Conservation (phyloP, 805 yeast genomes). For the Jamesozyma lodderae region DNA sequence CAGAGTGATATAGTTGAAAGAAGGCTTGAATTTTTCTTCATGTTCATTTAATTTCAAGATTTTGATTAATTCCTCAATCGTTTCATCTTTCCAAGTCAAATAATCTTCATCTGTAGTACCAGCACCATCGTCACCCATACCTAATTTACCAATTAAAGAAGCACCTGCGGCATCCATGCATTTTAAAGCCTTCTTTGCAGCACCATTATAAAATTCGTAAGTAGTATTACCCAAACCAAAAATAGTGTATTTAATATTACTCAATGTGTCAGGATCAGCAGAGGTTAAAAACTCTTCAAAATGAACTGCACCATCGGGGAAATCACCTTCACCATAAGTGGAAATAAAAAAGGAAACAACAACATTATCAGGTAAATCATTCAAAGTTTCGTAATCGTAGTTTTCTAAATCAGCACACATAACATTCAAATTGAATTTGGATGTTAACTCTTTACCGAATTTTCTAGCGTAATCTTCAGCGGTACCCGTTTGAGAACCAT, state of each 20-base stretch:
- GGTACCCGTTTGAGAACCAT: conserved; percentile 96
- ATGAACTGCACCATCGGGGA: conserved; percentile 86
- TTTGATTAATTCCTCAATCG: conserved; percentile 57
- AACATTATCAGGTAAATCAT: conserved; percentile 48
- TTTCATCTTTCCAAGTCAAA: conserved; percentile 80
- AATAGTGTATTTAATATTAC: conserved; percentile 55
- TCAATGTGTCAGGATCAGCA: conserved; percentile 40
- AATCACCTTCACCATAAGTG: conserved; percentile 97
- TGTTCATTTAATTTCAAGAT: conserved; percentile 65
- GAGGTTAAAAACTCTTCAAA: conserved; percentile 64
- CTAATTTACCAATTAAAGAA: conserved; percentile 60
- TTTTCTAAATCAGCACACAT: conserved; percentile 85
- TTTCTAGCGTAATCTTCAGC: conserved; percentile 95
- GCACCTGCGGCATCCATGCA: conserved; percentile 59
- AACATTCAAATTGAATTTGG: conserved; percentile 71
- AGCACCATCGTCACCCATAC: conserved; percentile 91
- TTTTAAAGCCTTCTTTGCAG: conserved; percentile 54
- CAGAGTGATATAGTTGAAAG: conserved; percentile 36
- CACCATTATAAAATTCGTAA: conserved; percentile 83
- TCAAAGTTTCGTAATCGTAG: conserved; percentile 72
- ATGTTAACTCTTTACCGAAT: conserved; percentile 77
- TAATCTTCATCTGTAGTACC: conserved; percentile 95
- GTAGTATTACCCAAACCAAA: conserved; percentile 95
- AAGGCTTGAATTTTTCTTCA: conserved; percentile 69
- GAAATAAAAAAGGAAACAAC: conserved; percentile 75